Base-by-base conservation (phyloP, 225 moss, liverwort and hornwort genomes). In the Asterella californica region DNA sequence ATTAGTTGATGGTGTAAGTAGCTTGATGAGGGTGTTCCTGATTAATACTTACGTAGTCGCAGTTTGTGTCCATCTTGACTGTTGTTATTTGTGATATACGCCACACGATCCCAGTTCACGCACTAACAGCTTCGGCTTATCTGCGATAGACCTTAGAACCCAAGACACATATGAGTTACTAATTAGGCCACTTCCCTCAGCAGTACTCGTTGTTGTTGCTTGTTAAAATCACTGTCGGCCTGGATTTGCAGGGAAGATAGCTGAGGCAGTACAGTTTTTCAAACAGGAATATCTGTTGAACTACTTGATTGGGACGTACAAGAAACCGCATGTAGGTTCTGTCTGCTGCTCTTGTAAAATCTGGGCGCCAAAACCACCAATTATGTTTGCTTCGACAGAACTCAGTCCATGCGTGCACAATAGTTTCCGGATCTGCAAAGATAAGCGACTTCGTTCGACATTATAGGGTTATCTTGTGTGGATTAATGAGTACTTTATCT, bases 261-360 rank as follows among this genome's bases (percentile, higher is more conserved):
- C 84, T 18, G 87, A 80, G 61, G 89, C 87, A 29, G 57, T 89
- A 80, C 45, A 88, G 17, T 99, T 92, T 70, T 99, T 99, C 85
- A 62, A 27, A 75, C 82, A 90, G 77, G 95, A 99, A 77, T 99
- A 99, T 75, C 70, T 81, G 49, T 88, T 99, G 74, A 99, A 99
- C 74, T 99, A 99, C 54, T 45, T 99, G 76, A 74, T 99, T 83
- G 99, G 95, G 84, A 99, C 99, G 6, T 95, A 81, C 88, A 95
- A 90, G 90, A 99, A 90, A 85, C 91, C 93, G 27, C 93, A 99
- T 85, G 99, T 94, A 90, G 47, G 92, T 88, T 82, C 65, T 73
- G 18, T 49, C 67, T 67, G 67, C 32, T 61, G 61, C 27, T 7
- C 10, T n/a, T 27, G 25, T 5, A 25, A 27, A 4, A 61, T 61